Conservation (phyloP, 495 filamentous ascomycete genomes). For the Xylaria palmicola region DNA sequence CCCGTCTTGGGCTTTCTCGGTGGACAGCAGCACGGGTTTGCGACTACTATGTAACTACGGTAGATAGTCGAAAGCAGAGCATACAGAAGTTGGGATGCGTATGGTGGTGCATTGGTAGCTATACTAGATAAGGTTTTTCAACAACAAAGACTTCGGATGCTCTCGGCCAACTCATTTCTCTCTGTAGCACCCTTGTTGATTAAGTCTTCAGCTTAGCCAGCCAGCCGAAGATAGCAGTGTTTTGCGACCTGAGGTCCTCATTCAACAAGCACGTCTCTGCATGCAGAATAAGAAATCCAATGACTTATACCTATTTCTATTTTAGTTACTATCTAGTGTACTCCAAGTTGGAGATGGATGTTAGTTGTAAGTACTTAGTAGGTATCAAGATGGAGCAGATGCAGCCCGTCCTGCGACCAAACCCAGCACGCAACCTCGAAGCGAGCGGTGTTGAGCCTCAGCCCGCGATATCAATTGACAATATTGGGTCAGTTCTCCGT, state of each 20-base stretch:
- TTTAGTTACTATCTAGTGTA: not conserved
- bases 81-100: too few species aligned
- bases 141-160: not conserved
- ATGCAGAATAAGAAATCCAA: not conserved
- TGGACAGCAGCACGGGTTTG: too few species aligned
- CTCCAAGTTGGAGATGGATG: not conserved
- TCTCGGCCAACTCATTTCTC: not conserved
- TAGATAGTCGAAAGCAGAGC: not conserved
- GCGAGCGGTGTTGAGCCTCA: not conserved
- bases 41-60: too few species aligned
- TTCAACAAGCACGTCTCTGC: not conserved
- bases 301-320: too few species aligned
- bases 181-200: not conserved
- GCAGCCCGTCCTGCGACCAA: not conserved
- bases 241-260: constrained; percentile 3
- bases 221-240: not conserved
- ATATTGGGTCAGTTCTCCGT: not conserved
- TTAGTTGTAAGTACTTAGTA: not conserved
- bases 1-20: too few species aligned
- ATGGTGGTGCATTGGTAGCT: too few species aligned
- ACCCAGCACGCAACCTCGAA: not conserved
- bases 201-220: constrained; percentile 10
- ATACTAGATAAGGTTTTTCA: too few species aligned
- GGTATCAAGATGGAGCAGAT: not conserved
- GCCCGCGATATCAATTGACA: not conserved